Percentiles rank a stretch among this genome's conserved stretches.
Conservation (phyloP, 2,329 filamentous ascomycete genomes). For the Domatiomyces globalis region DNA sequence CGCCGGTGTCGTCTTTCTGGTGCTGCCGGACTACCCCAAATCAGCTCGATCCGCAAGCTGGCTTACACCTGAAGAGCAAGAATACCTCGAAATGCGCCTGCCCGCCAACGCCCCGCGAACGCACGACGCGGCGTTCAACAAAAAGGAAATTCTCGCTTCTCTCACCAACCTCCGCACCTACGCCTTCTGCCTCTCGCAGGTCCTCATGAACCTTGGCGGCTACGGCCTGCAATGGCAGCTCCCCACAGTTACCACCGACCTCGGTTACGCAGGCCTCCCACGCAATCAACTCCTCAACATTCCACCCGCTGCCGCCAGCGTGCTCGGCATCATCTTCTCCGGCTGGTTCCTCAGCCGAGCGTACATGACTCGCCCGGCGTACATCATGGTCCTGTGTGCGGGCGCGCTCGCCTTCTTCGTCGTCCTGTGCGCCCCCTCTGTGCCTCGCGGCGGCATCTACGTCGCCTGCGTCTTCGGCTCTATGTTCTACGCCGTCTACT, state of each 20-base stretch:
- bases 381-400: conserved; percentile 29
- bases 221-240: conserved; percentile 32
- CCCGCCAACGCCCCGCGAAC: conserved; percentile 31
- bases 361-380: conserved; percentile 27
- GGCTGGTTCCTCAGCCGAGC: conserved; percentile 29
- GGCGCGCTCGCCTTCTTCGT: conserved; percentile 33
- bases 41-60: conserved; percentile 30
- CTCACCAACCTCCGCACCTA: conserved; percentile 31
- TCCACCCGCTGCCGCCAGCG: conserved; percentile 30
- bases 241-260: conserved; percentile 28
- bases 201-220: conserved; percentile 34
- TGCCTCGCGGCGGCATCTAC: conserved; percentile 29
- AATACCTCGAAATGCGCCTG: conserved; percentile 35
- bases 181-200: conserved; percentile 35
- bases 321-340: conserved; percentile 28
- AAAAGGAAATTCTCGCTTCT: conserved; percentile 26
- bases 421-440: conserved; percentile 24
- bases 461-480: conserved; percentile 32
- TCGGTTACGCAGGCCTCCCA: conserved; percentile 30
- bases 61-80: conserved; percentile 34
- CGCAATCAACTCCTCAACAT: conserved; percentile 34
- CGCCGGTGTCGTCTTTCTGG: conserved; percentile 25
- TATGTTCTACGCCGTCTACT: conserved; percentile 31
- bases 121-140: conserved; percentile 28
- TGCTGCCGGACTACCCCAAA: conserved; percentile 34